Conservation (phyloP, 441 rosid species). For the Gossypium davidsonii region DNA sequence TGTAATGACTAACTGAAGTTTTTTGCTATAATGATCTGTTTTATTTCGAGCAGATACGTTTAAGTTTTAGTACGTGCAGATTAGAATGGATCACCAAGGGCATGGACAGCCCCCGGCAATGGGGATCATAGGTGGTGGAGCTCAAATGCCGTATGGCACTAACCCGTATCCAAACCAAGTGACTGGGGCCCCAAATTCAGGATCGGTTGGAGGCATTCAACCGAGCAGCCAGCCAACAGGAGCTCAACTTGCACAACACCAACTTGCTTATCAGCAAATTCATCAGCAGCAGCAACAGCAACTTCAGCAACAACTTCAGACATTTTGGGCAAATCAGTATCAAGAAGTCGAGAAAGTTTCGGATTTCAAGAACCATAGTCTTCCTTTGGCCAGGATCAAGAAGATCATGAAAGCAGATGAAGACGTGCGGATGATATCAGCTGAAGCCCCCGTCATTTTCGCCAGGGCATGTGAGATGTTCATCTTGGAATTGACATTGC, state of each 20-base stretch:
- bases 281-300: conserved; percentile 51
- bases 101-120: conserved; percentile 54
- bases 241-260: conserved; percentile 56
- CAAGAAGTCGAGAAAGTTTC: conserved; percentile 37
- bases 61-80: conserved; percentile 13
- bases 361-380: conserved; percentile 48
- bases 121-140: conserved; percentile 33
- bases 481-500: conserved; percentile 39
- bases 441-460: conserved; percentile 41
- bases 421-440: conserved; percentile 49
- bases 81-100: conserved; percentile 76
- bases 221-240: conserved; percentile 43
- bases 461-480: conserved; percentile 54
- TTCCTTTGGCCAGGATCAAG: conserved; percentile 48
- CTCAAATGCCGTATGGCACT: conserved; percentile 50
- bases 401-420: conserved; percentile 55
- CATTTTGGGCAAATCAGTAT: conserved; percentile 40
- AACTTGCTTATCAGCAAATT: conserved; percentile 60
- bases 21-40: not conserved
- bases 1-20: not conserved
- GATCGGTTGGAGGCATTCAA: conserved; percentile 38
- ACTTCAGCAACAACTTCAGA: conserved; percentile 52
- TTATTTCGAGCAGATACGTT: conserved; percentile 7
- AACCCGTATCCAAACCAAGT: conserved; percentile 63
- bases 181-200: conserved; percentile 37